Conservation (phyloP, 768 basidiomycete genomes). For the Mycena floridula region DNA sequence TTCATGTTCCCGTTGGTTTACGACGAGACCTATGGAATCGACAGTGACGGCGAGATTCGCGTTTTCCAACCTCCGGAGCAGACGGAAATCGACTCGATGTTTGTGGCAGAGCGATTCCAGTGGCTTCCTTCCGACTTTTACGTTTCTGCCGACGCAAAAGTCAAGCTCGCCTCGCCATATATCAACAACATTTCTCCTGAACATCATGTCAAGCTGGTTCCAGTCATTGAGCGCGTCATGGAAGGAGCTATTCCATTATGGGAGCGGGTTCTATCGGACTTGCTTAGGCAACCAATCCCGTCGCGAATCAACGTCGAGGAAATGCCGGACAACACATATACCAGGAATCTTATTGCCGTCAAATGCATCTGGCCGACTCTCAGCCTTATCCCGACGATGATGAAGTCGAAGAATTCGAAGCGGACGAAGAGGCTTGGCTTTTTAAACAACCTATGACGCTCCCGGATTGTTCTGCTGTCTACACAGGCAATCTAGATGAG, state of each 20-base stretch:
- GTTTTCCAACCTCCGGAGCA: background rate
- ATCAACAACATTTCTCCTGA: constrained; percentile 18
- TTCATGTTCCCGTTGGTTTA: background rate
- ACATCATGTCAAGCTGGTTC: constrained; percentile 9
- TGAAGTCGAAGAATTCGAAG: background rate
- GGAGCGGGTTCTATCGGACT: constrained; percentile 13
- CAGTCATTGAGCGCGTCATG: constrained; percentile 15
- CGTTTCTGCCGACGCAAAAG: constrained; percentile 2
- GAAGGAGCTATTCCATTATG: constrained; percentile 17
- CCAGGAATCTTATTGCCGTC: too few relatives aligned
- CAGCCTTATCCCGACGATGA: background rate
- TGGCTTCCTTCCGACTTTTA: constrained; percentile 15
- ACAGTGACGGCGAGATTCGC: background rate
- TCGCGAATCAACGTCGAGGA: background rate
- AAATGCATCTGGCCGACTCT: background rate
- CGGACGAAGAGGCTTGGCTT: too few relatives aligned
- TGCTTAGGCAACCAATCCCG: background rate
- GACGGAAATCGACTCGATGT: background rate
- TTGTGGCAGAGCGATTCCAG: constrained; percentile 7
- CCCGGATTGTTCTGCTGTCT: too few relatives aligned
- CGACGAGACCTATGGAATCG: background rate
- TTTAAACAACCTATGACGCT: too few relatives aligned
- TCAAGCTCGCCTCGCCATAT: constrained; percentile 12
- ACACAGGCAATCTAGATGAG: too few relatives aligned
- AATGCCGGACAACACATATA: too few relatives aligned